These are phyloP conservation scores for Adansonia rubrostipa DNA, from an alignment of 441 rosid species.

Conservation along the genomic window DNA sequence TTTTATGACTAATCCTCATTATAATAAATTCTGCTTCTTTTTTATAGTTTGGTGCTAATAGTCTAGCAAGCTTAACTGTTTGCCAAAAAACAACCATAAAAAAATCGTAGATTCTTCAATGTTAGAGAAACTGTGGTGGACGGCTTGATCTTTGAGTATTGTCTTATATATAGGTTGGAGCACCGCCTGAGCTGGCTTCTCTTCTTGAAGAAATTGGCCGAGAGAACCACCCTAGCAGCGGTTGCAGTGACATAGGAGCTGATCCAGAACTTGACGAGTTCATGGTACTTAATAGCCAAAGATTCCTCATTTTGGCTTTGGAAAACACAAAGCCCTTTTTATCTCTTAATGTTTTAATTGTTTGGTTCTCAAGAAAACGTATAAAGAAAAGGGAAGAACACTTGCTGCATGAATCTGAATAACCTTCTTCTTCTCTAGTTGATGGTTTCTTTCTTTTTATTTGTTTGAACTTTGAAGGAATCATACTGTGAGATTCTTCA, in stretches of 20 bases:
- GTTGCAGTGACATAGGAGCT: constrained; percentile 46
- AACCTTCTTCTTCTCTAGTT: not conserved
- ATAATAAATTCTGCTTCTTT: not conserved
- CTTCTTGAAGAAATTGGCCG: constrained; percentile 53
- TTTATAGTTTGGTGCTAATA: not conserved
- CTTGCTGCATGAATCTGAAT: not conserved
- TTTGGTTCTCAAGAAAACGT: constrained; percentile 29
- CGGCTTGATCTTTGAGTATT: constrained; percentile 1
- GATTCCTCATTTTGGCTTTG: not conserved
- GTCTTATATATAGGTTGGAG: constrained; percentile 50
- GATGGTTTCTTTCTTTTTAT: not conserved
- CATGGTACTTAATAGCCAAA: constrained; percentile 47
- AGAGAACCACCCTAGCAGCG: constrained; percentile 34
- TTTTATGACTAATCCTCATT: not conserved
- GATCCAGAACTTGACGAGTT: constrained; percentile 73
- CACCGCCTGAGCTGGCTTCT: constrained; percentile 53
- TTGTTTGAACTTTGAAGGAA: constrained; percentile 37
- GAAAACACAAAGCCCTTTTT: not conserved
- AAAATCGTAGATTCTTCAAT: not conserved
- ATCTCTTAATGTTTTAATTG: not conserved
- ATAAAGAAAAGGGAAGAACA: not conserved
- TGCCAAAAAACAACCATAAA: not conserved
- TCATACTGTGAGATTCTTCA: constrained; percentile 59
- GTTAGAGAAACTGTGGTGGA: not conserved
- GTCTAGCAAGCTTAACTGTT: not conserved